Conservation (phyloP, 768 basidiomycete genomes). For the Podaxis mareebaensis region DNA sequence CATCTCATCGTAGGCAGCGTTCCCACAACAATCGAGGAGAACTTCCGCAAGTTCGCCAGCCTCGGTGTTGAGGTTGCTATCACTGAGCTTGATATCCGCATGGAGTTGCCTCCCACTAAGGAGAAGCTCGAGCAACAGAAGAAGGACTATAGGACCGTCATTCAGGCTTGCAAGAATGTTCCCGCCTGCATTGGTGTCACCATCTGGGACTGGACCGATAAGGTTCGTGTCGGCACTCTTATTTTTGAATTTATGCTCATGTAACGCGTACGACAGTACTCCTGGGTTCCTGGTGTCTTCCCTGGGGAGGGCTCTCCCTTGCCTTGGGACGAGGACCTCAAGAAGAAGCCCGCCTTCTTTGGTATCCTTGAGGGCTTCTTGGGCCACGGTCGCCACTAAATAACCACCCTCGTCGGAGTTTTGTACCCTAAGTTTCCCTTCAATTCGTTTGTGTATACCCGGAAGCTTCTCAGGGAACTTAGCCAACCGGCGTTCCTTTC, state of each 20-base stretch:
- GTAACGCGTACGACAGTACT: conserved; percentile 28
- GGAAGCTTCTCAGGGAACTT: not conserved
- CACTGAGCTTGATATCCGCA: conserved; percentile 64
- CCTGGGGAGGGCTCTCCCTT: conserved; percentile 36
- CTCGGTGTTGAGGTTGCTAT: conserved; percentile 64
- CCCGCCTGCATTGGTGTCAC: conserved; percentile 41
- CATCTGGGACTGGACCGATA: conserved; percentile 44
- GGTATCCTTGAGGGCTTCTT: not conserved
- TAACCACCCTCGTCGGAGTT: not conserved
- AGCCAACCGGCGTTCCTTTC: not conserved
- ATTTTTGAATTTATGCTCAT: conserved; percentile 2
- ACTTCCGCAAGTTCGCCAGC: conserved; percentile 51
- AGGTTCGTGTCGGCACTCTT: conserved; percentile 24
- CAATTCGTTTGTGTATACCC: not conserved
- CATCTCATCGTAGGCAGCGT: conserved; percentile 60
- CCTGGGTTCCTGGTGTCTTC: conserved; percentile 40
- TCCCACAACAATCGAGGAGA: conserved; percentile 45
- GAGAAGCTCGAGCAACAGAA: conserved; percentile 51
- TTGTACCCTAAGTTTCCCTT: not conserved
- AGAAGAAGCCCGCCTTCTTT: not conserved
- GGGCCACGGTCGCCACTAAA: not conserved
- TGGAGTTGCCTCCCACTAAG: conserved; percentile 51
- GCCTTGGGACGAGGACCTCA: conserved; percentile 33
- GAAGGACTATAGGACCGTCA: conserved; percentile 54
- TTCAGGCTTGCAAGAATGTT: conserved; percentile 49